A percentile compares a stretch with the other conserved stretches of the same genome.
Evolutionary conservation across 176 grass and related monocot species (phyloP).

Genomic region (Raddia distichophylla): DNA sequence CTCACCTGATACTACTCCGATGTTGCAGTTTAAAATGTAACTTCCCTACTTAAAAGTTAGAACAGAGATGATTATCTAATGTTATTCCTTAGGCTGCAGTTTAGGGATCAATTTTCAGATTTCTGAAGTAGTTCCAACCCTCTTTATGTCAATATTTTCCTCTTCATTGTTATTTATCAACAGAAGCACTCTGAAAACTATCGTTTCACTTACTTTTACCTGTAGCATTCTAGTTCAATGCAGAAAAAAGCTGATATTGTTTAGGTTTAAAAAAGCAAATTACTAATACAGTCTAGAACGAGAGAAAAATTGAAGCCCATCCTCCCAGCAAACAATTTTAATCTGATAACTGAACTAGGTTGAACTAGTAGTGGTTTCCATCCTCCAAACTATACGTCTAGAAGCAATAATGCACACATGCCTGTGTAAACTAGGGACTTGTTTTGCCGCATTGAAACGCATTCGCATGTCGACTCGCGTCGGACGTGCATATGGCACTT

Average conservation of each 20-base stretch:
- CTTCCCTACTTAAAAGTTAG: background rate
- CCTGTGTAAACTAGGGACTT: no score
- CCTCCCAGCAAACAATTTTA: background rate
- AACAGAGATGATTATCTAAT: background rate
- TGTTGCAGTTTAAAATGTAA: background rate
- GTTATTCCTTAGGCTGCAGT: background rate
- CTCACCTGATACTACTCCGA: background rate
- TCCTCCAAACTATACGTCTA: background rate
- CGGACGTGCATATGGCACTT: no score
- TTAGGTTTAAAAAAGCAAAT: background rate
- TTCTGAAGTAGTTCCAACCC: background rate
- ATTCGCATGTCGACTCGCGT: no score
- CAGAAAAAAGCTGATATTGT: background rate
- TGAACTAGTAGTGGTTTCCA: background rate
- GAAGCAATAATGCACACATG: background rate
- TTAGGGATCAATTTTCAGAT: background rate
- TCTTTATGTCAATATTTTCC: background rate
- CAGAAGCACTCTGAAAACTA: background rate
- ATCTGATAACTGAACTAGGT: background rate
- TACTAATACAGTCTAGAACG: background rate
- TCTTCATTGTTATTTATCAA: background rate
- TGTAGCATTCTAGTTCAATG: background rate
- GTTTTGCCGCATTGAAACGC: no score
- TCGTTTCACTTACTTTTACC: background rate
- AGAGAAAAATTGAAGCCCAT: background rate